These are phyloP conservation scores for Fusarium heterosporum DNA, from an alignment of 2,329 filamentous ascomycete genomes.

Conservation along the genomic window DNA sequence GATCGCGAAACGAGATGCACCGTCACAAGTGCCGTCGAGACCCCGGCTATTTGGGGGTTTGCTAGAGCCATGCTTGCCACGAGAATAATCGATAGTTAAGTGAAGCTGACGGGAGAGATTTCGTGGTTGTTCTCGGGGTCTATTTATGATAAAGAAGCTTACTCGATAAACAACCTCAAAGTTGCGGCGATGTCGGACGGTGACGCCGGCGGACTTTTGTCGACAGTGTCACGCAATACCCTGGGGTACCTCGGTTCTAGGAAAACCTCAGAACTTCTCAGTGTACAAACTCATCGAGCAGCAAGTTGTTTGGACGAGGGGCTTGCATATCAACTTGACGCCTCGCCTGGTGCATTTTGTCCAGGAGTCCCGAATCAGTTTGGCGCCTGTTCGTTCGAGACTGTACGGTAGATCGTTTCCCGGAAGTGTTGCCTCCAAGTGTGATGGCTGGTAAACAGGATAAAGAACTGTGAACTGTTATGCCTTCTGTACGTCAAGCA, in stretches of 20 bases:
- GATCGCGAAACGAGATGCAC: constrained; percentile 45
- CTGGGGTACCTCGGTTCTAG: constrained; percentile 30
- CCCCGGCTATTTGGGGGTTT: constrained; percentile 29
- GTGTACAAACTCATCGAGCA: constrained; percentile 25
- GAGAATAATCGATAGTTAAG: constrained; percentile 15
- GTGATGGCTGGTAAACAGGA: constrained; percentile 23
- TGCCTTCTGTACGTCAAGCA: background rate
- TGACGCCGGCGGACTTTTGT: constrained; percentile 39
- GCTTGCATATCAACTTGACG: constrained; percentile 39
- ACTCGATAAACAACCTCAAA: constrained; percentile 16
- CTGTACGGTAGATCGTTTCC: constrained; percentile 26
- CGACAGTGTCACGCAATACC: constrained; percentile 34
- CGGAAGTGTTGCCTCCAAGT: constrained; percentile 19
- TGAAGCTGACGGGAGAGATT: constrained; percentile 25
- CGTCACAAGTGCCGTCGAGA: constrained; percentile 41
- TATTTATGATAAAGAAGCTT: constrained; percentile 24
- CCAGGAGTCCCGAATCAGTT: constrained; percentile 23
- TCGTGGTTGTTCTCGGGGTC: constrained; percentile 25
- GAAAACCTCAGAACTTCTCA: constrained; percentile 33
- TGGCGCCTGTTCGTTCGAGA: constrained; percentile 22
- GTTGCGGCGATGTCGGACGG: constrained; percentile 45
- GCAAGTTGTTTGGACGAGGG: constrained; percentile 34
- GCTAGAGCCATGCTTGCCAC: constrained; percentile 11
- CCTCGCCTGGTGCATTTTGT: constrained; percentile 33
- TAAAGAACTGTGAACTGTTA: constrained; percentile 4